Evolutionary conservation across 371 early-diverging fungal genomes (phyloP).

Genomic region (Capillidium rhysosporum): DNA sequence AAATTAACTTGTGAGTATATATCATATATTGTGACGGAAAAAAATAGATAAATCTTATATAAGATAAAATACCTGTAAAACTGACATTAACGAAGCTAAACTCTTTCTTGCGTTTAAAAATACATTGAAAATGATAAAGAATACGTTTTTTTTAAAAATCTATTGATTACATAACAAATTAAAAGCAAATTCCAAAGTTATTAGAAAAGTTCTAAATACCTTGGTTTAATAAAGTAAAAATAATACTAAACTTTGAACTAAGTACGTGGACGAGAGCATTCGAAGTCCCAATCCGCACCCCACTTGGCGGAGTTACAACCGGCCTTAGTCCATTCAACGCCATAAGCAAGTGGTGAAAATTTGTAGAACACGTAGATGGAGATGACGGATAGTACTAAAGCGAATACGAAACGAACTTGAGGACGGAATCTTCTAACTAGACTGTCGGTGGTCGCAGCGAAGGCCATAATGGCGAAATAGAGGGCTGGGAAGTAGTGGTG

Average conservation of each 20-base stretch:
- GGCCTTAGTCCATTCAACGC: conserved; percentile 47
- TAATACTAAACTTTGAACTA: background rate
- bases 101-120: too few species aligned
- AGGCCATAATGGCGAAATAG: conserved; percentile 58
- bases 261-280: conserved; percentile 19
- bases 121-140: too few species aligned
- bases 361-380: conserved; percentile 25
- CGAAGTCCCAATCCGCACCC: conserved; percentile 70
- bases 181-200: too few species aligned
- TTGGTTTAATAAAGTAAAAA: too few species aligned
- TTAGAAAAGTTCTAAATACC: too few species aligned
- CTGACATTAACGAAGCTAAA: too few species aligned
- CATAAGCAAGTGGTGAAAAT: conserved; percentile 69
- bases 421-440: conserved; percentile 34
- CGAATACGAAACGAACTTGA: conserved; percentile 23
- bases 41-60: too few species aligned
- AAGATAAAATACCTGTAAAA: too few species aligned
- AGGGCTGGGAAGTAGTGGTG: conserved; percentile 95
- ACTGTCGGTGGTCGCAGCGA: conserved; percentile 45
- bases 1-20: too few species aligned
- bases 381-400: conserved; percentile 19
- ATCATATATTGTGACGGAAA: too few species aligned
- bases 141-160: too few species aligned
- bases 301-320: conserved; percentile 53
- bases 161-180: too few species aligned